These are phyloP conservation scores for Pseudogymnoascus sp. DNA, from an alignment of 2,329 filamentous ascomycete species.

Conservation along the genomic window DNA sequence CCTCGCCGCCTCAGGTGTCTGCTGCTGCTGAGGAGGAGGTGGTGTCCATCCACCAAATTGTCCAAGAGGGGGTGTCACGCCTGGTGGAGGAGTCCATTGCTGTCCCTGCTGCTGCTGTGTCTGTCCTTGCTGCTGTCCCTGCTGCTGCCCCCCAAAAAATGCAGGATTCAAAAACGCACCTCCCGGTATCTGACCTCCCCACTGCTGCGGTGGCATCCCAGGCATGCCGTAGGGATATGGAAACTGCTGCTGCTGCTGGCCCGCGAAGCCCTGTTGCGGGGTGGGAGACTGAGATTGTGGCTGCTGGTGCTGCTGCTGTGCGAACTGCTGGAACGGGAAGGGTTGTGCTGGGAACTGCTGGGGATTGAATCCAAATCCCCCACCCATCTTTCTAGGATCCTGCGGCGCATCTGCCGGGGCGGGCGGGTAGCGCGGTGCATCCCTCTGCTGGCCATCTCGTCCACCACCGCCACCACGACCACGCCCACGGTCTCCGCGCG, in stretches of 20 bases:
- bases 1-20: background rate
- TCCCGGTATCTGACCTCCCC: constrained; percentile 29
- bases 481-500: constrained; percentile 24
- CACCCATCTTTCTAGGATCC: constrained; percentile 16
- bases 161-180: constrained; percentile 49
- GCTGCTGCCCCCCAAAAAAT: constrained; percentile 41
- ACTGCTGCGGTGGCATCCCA: constrained; percentile 33
- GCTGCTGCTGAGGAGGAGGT: background rate
- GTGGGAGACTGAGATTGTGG: constrained; percentile 15
- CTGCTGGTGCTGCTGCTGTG: too few species aligned
- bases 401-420: constrained; percentile 12
- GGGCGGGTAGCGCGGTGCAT: constrained; percentile 19
- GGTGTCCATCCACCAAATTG: background rate
- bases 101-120: constrained; percentile 15
- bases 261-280: too few species aligned
- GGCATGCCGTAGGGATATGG: constrained; percentile 29
- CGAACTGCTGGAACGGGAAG: constrained; percentile 17
- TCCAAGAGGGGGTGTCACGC: background rate
- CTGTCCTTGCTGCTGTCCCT: constrained; percentile 27
- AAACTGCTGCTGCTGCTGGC: constrained; percentile 33
- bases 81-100: background rate
- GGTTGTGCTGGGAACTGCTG: too few species aligned
- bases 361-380: too few species aligned
- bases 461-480: constrained; percentile 31
- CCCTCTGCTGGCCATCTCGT: too few species aligned